phyloP scores from a whole-genome alignment of 2,329 filamentous ascomycete species.

The Fusarium staphyleae region DNA sequence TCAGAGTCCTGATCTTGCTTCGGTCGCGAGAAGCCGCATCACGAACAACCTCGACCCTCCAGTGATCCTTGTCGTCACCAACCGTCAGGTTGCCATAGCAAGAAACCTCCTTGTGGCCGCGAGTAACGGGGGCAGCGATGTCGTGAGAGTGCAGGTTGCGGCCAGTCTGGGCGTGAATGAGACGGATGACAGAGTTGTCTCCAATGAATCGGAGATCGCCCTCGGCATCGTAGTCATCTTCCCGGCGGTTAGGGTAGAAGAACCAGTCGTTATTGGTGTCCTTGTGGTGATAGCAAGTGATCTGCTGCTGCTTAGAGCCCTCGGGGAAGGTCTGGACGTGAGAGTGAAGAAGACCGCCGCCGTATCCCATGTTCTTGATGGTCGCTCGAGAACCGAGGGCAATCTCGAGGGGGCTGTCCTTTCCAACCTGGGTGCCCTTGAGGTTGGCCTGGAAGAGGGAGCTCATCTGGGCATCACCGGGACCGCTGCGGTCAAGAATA shows the following conservation, averaged over 20 bases:
- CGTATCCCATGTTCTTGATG: conserved; percentile 99
- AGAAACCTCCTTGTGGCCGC: conserved; percentile 91
- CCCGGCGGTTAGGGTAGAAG: conserved; percentile 89
- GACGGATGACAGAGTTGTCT: conserved; percentile 79
- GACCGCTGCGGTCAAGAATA: conserved; percentile 90
- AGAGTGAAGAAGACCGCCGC: conserved; percentile 93
- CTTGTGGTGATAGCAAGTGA: conserved; percentile 99
- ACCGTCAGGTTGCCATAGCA: conserved; percentile 95
- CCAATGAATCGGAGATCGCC: conserved; percentile 75
- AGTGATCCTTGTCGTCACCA: conserved; percentile 97
- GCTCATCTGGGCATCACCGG: conserved; percentile 99
- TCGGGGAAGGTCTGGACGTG: conserved; percentile 97
- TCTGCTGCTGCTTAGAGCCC: conserved; percentile 91
- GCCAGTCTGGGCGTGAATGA: conserved; percentile 94
- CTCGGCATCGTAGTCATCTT: conserved; percentile 75
- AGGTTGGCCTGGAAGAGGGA: conserved; percentile 98
- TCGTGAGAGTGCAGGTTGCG: conserved; percentile 96
- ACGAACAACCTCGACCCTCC: conserved; percentile 88
- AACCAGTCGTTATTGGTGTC: conserved; percentile 99
- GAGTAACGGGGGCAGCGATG: conserved; percentile 86
- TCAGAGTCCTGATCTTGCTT: conserved; percentile 86
- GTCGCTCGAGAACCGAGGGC: conserved; percentile 89
- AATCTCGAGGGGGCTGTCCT: conserved; percentile 91
- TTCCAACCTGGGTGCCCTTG: conserved; percentile 89
- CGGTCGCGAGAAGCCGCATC: conserved; percentile 88